Base-by-base conservation (phyloP, 1,139 yeast genomes). In the Yarrowia galli region DNA sequence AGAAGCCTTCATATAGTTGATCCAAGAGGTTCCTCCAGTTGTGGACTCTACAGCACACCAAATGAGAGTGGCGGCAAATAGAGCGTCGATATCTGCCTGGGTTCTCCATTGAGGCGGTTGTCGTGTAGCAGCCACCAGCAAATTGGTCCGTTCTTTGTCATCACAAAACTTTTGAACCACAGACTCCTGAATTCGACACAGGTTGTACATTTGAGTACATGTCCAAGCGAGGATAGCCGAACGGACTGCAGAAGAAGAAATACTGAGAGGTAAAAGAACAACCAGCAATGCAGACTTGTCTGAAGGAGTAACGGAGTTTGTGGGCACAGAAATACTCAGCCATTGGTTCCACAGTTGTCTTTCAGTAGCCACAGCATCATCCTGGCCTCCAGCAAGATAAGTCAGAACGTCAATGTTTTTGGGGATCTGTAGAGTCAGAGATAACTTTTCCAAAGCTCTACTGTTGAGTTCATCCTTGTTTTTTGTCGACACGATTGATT, bases 11-110 rank as follows among this genome's bases (percentile, higher is more conserved):
- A 61, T 61, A 16, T 61, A 61, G 56, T 46, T 46, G 43, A 61
- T 61, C 66, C 66, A 61, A 3, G 54, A 46, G 7, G 66, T 61
- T 2, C 66, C 66, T 36, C 66, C 66, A 1, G 66, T 61, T 3
- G 66, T 61, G 8, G 66, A 61, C 28, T 61, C 66, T 3, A 61
- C 66, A 13, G 66, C 66, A 23, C 66, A 61, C 66, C 66, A 61
- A 13, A 61, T 48, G 8, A 61, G 56, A 5, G 66, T 61, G 15
- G 66, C 66, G 8, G 66, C 66, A n/a, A 61, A 61, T 8, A 61
- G 56, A 18, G 66, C 66, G 28, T 61, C 66, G 16, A 61, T 48
- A 13, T 61, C 66, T 13, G 56, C 66, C 46, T 61, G 66, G 5
- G 66, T 46, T 36, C 66, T 8, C 54, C 66, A 61, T 13, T 43